These are phyloP conservation scores for Litsea cubeba DNA, from an alignment of 164 flowering plant genomes.

Conservation along the genomic window DNA sequence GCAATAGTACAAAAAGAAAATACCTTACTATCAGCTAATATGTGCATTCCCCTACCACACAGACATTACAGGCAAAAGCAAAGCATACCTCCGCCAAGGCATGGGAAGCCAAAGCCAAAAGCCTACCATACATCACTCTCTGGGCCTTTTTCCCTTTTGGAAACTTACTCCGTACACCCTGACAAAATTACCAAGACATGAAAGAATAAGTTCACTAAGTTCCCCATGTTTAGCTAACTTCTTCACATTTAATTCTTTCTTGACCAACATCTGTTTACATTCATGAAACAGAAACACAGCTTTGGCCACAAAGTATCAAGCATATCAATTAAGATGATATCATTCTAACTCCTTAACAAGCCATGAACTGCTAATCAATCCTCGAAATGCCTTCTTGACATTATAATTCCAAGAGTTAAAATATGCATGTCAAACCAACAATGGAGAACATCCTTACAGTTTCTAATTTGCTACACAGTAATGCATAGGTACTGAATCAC, in stretches of 20 bases:
- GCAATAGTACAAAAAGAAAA: slow-evolving; percentile 3
- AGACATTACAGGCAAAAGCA: neutral
- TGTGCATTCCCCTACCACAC: neutral
- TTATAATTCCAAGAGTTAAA: neutral
- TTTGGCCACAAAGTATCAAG: neutral
- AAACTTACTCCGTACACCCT: slow-evolving; percentile 55
- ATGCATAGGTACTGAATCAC: neutral
- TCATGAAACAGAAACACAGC: neutral
- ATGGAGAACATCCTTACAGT: too few species aligned
- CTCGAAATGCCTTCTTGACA: neutral
- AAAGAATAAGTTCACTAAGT: neutral
- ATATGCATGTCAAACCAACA: neutral
- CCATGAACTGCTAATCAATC: neutral
- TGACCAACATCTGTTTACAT: neutral
- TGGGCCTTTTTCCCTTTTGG: slow-evolving; percentile 47
- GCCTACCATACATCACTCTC: slow-evolving; percentile 51
- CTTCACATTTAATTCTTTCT: neutral
- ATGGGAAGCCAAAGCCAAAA: slow-evolving; percentile 94
- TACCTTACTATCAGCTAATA: neutral
- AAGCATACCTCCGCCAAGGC: slow-evolving; percentile 81
- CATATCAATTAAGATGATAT: neutral
- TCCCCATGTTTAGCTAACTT: neutral
- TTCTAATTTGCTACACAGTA: too few species aligned
- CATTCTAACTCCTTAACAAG: neutral
- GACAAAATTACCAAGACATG: slow-evolving; percentile 10